phyloP scores from a whole-genome alignment of 2,329 filamentous ascomycete genomes.

The Botrytis hyacinthi region DNA sequence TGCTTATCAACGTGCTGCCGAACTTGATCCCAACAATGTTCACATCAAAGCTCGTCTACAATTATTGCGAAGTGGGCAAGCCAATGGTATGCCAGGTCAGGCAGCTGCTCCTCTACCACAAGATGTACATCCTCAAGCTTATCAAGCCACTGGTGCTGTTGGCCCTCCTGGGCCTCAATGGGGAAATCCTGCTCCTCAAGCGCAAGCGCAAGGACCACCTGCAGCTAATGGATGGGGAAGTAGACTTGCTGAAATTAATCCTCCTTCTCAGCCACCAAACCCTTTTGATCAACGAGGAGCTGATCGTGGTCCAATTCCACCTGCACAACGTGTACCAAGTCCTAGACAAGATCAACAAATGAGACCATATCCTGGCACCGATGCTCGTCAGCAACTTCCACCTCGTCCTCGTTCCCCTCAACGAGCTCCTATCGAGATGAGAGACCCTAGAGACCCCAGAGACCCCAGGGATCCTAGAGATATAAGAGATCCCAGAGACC shows the following conservation, averaged over 20 bases:
- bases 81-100: slow-evolving; percentile 68
- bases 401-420: slow-evolving; percentile 57
- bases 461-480: slow-evolving; percentile 12
- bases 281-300: slow-evolving; percentile 78
- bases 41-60: slow-evolving; percentile 96
- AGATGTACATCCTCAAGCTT: slow-evolving; percentile 93
- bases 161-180: slow-evolving; percentile 86
- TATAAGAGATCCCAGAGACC: slow-evolving; percentile 3
- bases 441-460: not conserved
- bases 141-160: slow-evolving; percentile 78
- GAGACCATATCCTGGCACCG: slow-evolving; percentile 65
- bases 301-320: slow-evolving; percentile 65
- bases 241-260: slow-evolving; percentile 76
- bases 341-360: slow-evolving; percentile 71
- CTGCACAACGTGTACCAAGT: slow-evolving; percentile 63
- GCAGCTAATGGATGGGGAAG: slow-evolving; percentile 54
- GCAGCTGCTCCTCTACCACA: slow-evolving; percentile 83
- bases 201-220: slow-evolving; percentile 50
- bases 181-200: slow-evolving; percentile 72
- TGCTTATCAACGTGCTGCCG: slow-evolving; percentile 90
- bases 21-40: slow-evolving; percentile 87
- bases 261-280: slow-evolving; percentile 71
- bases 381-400: slow-evolving; percentile 51
- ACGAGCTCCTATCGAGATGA: slow-evolving; percentile 7
- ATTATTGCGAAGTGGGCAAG: slow-evolving; percentile 77